phyloP scores from a whole-genome alignment of 768 basidiomycete genomes.

The Naematelia encephala region DNA sequence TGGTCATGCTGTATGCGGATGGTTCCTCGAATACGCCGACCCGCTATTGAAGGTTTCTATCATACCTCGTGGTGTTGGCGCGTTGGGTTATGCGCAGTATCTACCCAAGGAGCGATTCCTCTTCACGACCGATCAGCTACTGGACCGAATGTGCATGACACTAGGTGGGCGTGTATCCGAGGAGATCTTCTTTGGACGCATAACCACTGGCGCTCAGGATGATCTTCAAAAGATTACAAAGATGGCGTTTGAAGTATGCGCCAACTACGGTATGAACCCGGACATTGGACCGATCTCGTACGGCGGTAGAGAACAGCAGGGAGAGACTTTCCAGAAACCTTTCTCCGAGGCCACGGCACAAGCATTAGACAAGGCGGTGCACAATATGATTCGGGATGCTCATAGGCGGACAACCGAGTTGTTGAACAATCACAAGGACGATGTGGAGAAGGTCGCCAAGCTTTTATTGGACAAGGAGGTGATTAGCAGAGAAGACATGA shows the following conservation, averaged over 20 bases:
- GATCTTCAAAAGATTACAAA: slow-evolving; percentile 96
- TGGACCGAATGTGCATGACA: slow-evolving; percentile 97
- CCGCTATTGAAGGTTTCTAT: slow-evolving; percentile 97
- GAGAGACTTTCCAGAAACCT: slow-evolving; percentile 90
- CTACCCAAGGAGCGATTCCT: slow-evolving; percentile 94
- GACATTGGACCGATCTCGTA: slow-evolving; percentile 95
- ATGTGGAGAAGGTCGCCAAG: slow-evolving; percentile 91
- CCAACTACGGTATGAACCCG: slow-evolving; percentile 95
- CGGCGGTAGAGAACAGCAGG: slow-evolving; percentile 76
- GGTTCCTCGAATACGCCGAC: slow-evolving; percentile 97
- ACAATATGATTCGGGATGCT: slow-evolving; percentile 89
- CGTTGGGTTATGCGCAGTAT: slow-evolving; percentile 94
- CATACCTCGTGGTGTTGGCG: slow-evolving; percentile 92
- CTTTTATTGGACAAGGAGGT: slow-evolving; percentile 91
- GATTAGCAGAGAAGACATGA: slow-evolving; percentile 70
- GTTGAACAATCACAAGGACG: slow-evolving; percentile 71
- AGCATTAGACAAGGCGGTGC: slow-evolving; percentile 75
- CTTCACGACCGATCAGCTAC: slow-evolving; percentile 88
- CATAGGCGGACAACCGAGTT: slow-evolving; percentile 79
- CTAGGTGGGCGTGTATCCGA: slow-evolving; percentile 96
- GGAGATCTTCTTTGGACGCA: slow-evolving; percentile 92
- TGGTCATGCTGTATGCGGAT: slow-evolving; percentile 95
- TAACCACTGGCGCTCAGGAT: slow-evolving; percentile 97
- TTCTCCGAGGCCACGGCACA: slow-evolving; percentile 97
- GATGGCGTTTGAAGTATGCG: slow-evolving; percentile 89